A percentile compares a stretch with the other conserved stretches of the same genome.
phyloP scores from a whole-genome alignment of 371 early-diverging fungal genomes.

The Rhizopus delemar region DNA sequence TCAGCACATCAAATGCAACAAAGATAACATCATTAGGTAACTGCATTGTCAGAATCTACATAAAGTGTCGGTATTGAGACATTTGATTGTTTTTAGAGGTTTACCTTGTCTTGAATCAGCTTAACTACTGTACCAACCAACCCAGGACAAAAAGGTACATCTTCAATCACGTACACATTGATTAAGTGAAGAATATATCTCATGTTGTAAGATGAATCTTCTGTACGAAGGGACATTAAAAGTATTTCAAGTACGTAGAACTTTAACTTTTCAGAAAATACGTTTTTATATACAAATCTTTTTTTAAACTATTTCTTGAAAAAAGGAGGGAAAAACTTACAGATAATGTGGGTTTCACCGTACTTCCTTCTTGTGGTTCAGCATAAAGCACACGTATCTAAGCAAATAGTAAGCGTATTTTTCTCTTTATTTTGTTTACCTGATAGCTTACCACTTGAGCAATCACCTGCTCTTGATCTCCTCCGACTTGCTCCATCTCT shows the following conservation, averaged over 20 bases:
- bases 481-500: constrained; percentile 35
- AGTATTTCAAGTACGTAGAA: constrained; percentile 71
- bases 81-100: constrained; percentile 1
- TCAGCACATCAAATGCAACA: constrained; percentile 71
- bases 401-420: background rate
- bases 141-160: constrained; percentile 75
- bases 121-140: constrained; percentile 71
- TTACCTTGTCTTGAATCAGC: constrained; percentile 76
- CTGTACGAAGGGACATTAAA: constrained; percentile 65
- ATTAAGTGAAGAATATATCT: constrained; percentile 70
- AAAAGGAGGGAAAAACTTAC: constrained; percentile 23
- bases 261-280: constrained; percentile 52
- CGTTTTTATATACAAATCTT: constrained; percentile 1
- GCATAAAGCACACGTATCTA: constrained; percentile 64
- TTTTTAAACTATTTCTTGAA: background rate
- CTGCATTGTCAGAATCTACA: constrained; percentile 61
- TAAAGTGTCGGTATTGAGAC: background rate
- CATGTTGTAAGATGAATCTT: constrained; percentile 68
- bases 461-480: constrained; percentile 59
- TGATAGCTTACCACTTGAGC: constrained; percentile 48
- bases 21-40: constrained; percentile 68
- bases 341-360: constrained; percentile 45
- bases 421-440: background rate
- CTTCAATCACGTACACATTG: constrained; percentile 75
- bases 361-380: constrained; percentile 28